Percentiles rank a stretch among this genome's conserved stretches.
phyloP scores from a whole-genome alignment of 2,329 filamentous ascomycete species.

The Metarhizium robertsii region DNA sequence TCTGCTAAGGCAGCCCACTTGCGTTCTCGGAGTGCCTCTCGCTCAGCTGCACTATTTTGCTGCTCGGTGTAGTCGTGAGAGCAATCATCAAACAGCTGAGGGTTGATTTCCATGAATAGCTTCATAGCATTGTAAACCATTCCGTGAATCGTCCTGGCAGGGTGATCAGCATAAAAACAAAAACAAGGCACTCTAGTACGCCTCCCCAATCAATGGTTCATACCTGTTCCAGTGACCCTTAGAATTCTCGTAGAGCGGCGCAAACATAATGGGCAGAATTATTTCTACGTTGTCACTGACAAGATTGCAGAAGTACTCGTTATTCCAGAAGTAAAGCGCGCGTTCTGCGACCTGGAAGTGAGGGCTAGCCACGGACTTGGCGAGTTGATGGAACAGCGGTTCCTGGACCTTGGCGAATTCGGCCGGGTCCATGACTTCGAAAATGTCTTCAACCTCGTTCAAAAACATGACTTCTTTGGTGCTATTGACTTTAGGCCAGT shows the following conservation, averaged over 20 bases:
- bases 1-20: slow-evolving; percentile 85
- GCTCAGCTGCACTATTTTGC: slow-evolving; percentile 81
- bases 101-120: slow-evolving; percentile 99
- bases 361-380: slow-evolving; percentile 95
- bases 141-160: slow-evolving; percentile 81
- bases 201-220: slow-evolving; percentile 16
- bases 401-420: slow-evolving; percentile 99
- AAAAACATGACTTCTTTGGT: slow-evolving; percentile 99
- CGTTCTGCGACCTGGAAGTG: slow-evolving; percentile 98
- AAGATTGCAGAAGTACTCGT: slow-evolving; percentile 98
- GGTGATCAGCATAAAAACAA: background rate
- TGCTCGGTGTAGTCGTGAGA: slow-evolving; percentile 97
- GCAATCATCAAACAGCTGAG: slow-evolving; percentile 95
- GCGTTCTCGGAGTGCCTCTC: slow-evolving; percentile 70
- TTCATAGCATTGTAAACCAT: slow-evolving; percentile 99
- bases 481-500: slow-evolving; percentile 99
- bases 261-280: slow-evolving; percentile 98
- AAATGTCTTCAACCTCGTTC: slow-evolving; percentile 98
- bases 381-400: slow-evolving; percentile 90
- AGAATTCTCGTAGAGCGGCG: slow-evolving; percentile 94
- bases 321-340: slow-evolving; percentile 99
- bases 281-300: slow-evolving; percentile 99
- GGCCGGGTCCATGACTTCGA: slow-evolving; percentile 98
- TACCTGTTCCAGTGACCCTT: slow-evolving; percentile 99
- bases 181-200: background rate